Conservation (phyloP, 306 rosid species). For the Trifolium pratense region DNA sequence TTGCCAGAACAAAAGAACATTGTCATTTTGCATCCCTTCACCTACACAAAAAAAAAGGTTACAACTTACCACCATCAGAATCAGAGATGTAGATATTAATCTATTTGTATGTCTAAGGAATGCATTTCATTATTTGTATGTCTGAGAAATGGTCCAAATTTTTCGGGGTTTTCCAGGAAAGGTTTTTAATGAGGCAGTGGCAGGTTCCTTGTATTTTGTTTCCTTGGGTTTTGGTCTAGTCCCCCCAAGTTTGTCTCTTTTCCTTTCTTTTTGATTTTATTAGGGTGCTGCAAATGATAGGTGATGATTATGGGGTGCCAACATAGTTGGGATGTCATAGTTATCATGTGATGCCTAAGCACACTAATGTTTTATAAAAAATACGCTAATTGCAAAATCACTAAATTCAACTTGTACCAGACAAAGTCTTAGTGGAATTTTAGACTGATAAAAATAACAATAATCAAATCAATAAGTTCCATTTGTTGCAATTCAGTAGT, state of each 20-base stretch:
- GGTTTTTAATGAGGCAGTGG: too few species aligned
- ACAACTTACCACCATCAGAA: constrained; percentile 32
- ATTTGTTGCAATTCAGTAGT: constrained; percentile 3
- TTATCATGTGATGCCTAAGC: too few species aligned
- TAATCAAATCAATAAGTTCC: constrained; percentile 4
- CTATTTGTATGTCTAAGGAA: not conserved
- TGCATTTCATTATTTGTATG: not conserved
- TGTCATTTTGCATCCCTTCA: constrained; percentile 70
- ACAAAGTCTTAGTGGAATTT: constrained; percentile 17
- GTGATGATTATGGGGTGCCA: too few species aligned
- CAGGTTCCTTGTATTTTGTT: too few species aligned
- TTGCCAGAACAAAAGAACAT: constrained; percentile 96
- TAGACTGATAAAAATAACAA: not conserved
- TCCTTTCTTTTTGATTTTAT: too few species aligned
- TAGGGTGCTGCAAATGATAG: too few species aligned
- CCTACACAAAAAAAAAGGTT: constrained; percentile 50
- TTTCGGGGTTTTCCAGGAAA: too few species aligned
- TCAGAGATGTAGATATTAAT: constrained; percentile 29
- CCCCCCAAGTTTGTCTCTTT: too few species aligned
- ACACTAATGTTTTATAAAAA: too few species aligned
- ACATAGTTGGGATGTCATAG: too few species aligned
- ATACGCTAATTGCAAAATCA: not conserved
- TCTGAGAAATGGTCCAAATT: too few species aligned
- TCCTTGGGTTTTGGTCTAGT: too few species aligned
- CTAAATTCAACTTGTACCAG: not conserved